These are phyloP conservation scores for Pichia sp. DNA, from an alignment of 1,139 yeast species.

Conservation along the genomic window DNA sequence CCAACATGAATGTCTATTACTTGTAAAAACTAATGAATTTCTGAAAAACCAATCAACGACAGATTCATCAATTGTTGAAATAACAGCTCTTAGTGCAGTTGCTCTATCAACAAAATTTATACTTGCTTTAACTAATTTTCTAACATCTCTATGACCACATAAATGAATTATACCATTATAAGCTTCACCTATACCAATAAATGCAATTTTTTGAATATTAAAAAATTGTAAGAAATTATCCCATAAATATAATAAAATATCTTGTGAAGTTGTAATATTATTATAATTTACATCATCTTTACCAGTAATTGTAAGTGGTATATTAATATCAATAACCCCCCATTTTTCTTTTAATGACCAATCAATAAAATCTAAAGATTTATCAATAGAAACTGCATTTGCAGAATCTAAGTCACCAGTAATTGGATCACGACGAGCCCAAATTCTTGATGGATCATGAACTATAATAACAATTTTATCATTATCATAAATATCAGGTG, in stretches of 20 bases:
- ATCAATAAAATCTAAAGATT: conserved; percentile 47
- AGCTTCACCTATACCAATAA: conserved; percentile 88
- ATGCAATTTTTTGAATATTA: conserved; percentile 61
- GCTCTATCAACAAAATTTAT: conserved; percentile 60
- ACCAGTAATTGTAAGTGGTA: conserved; percentile 45
- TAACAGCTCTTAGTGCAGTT: conserved; percentile 63
- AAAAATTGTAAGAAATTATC: conserved; percentile 82
- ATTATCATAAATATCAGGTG: conserved; percentile 63
- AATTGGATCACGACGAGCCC: conserved; percentile 82
- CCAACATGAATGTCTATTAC: conserved; percentile 75
- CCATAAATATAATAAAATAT: conserved; percentile 75
- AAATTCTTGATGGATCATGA: conserved; percentile 90
- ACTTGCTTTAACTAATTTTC: conserved; percentile 62
- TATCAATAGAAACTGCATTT: conserved; percentile 62
- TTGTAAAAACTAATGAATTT: conserved; percentile 77
- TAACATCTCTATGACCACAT: conserved; percentile 74
- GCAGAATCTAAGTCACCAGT: conserved; percentile 73
- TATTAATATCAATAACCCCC: conserved; percentile 79
- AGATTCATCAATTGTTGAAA: conserved; percentile 83
- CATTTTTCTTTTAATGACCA: conserved; percentile 55
- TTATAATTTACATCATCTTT: conserved; percentile 43
- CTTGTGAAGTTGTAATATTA: conserved; percentile 67
- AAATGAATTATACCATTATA: conserved; percentile 83
- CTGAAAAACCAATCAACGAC: conserved; percentile 89
- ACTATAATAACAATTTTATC: conserved; percentile 62